Percentiles rank a stretch among this genome's conserved stretches.
These are phyloP conservation scores for Nevesoporus exiguus DNA, from an alignment of 768 basidiomycete genomes.

Conservation along the genomic window DNA sequence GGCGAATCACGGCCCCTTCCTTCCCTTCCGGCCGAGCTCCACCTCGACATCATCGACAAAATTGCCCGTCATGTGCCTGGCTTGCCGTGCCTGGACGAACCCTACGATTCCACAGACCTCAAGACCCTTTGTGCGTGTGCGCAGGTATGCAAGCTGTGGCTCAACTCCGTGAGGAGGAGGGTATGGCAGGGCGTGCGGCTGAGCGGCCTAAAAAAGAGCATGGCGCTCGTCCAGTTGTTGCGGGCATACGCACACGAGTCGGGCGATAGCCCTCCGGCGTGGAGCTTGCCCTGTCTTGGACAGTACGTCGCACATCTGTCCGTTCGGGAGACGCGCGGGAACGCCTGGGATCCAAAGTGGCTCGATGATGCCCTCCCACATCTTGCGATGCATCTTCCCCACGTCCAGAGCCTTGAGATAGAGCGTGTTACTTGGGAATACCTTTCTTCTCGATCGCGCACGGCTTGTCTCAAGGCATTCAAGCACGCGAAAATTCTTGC, in stretches of 20 bases:
- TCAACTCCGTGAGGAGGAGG: constrained; percentile 21
- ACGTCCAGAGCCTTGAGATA: constrained; percentile 26
- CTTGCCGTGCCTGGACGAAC: constrained; percentile 5
- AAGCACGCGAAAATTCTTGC: constrained; percentile 18
- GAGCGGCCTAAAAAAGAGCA: constrained; percentile 17
- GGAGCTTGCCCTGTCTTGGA: constrained; percentile 51
- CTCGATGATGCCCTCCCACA: constrained; percentile 28
- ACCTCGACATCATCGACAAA: constrained; percentile 29
- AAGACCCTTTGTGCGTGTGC: constrained; percentile 24
- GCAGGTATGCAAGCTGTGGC: constrained; percentile 31
- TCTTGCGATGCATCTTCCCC: constrained; percentile 19
- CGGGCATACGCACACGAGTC: constrained; percentile 12
- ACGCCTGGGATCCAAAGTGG: constrained; percentile 34
- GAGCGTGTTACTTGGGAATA: constrained; percentile 34
- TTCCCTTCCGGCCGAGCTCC: constrained; percentile 29
- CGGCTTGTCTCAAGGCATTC: constrained; percentile 25
- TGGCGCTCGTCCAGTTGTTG: constrained; percentile 19
- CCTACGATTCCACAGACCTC: constrained; percentile 18
- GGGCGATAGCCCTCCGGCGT: constrained; percentile 25
- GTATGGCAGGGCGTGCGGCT: constrained; percentile 27
- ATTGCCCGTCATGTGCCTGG: constrained; percentile 17
- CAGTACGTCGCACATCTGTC: constrained; percentile 44
- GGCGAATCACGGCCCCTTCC: constrained; percentile 10
- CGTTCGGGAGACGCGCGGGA: constrained; percentile 30
- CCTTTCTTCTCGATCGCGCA: constrained; percentile 27